Evolutionary conservation across 441 rosid species (phyloP), one percentile per base, ranked within the genome.

Genomic region (Eruca vesicaria): DNA sequence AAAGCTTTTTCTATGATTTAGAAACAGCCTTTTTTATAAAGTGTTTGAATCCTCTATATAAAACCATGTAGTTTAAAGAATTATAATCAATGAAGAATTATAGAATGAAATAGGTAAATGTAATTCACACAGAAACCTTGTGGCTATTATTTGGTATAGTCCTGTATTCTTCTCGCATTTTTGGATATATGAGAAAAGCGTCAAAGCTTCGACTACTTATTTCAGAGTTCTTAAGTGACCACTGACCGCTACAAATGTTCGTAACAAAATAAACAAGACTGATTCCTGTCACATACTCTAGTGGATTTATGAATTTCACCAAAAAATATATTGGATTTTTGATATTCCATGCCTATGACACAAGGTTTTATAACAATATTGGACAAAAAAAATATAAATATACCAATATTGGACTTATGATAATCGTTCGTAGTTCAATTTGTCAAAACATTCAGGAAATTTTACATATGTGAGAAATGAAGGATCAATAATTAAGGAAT

Each of bases 401-500:
- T n/a, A n/a, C n/a, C 19, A 45, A 45, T 45, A 45, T 45, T 45
- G 19, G 6, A 45, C 15, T 45, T 45, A 45, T n/a, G 19, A 45
- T 45, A 45, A n/a, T 45, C 18, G 9, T n/a, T 26, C 6, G 45
- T 38, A 38, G 45, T 12, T 41, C 16, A 31, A 23, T 61, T 8
- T 28, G 48, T 21, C 14, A 16, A 32, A 45, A n/a, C 26, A 56
- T 36, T 4, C 58, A 41, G 29, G 19, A 63, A 72, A 52, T 5
- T 32, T 32, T 31, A 31, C 7, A 4, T 31, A 31, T 31, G 33
- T 4, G 35, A 32, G 35, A 32, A 32, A 32, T 32, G 9, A 7
- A 36, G 4, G 4, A 11, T 69, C 74, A 68, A 68, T 75, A 62
- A 68, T 68, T 28, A 75, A 52, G 69, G 5, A 62, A 52, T 75